Conservation (phyloP, 225 moss, liverwort and hornwort species). For the Sphagnum tenellum region DNA sequence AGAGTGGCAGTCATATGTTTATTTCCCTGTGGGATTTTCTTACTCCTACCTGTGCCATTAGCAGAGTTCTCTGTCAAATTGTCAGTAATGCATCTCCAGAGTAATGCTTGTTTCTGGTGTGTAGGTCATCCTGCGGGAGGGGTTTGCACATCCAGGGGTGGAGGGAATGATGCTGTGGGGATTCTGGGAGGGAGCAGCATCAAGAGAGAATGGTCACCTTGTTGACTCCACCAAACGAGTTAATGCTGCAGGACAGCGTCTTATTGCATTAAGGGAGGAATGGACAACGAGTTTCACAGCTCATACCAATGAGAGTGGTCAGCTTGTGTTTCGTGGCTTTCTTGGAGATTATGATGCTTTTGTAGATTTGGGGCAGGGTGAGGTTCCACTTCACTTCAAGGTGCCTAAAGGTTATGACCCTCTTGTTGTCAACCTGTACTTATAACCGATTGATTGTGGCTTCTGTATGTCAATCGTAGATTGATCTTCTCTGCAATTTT, state of each 20-base stretch:
- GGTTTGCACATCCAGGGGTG: conserved; percentile 69
- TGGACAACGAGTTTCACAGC: conserved; percentile 54
- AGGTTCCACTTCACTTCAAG: conserved; percentile 31
- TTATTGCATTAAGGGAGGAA: conserved; percentile 62
- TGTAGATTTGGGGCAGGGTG: conserved; percentile 31
- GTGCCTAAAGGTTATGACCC: conserved; percentile 38
- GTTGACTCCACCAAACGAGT: conserved; percentile 61
- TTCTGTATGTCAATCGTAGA: too few relatives aligned
- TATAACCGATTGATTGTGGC: too few relatives aligned
- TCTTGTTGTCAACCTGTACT: too few relatives aligned
- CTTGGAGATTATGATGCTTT: conserved; percentile 45
- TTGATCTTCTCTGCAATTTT: too few relatives aligned
- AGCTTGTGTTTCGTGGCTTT: conserved; percentile 53
- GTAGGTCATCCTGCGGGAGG: conserved; percentile 68
- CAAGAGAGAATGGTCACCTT: conserved; percentile 58
- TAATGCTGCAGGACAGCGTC: conserved; percentile 62
- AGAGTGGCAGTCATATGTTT: too few relatives aligned
- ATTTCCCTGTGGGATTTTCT: too few relatives aligned
- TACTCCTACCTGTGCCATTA: too few relatives aligned
- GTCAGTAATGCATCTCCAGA: too few relatives aligned
- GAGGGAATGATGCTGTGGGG: conserved; percentile 84
- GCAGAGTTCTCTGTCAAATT: too few relatives aligned
- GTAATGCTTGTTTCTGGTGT: too few relatives aligned
- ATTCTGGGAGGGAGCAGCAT: conserved; percentile 76
- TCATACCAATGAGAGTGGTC: conserved; percentile 28